Conservation (phyloP, 257 asterid genomes). For the Solanum virginianum region DNA sequence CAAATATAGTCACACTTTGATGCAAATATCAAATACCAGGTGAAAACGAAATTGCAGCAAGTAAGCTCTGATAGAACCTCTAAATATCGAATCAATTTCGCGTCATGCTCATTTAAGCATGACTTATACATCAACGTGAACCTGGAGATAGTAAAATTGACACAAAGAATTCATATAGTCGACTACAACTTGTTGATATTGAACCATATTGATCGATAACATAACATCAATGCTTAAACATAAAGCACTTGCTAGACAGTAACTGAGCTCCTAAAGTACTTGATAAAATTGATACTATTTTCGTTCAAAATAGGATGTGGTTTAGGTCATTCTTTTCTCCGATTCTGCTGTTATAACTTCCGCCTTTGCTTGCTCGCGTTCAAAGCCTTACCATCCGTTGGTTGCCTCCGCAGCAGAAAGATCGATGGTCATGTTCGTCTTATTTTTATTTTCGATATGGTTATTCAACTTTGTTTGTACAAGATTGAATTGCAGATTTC, state of each 20-base stretch:
- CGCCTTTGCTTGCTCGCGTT: neutral
- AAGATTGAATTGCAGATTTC: slow-evolving; percentile 56
- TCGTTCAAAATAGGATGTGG: neutral
- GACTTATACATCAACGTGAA: neutral
- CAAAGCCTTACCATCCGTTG: neutral
- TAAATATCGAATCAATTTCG: neutral
- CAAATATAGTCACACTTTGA: neutral
- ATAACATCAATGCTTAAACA: neutral
- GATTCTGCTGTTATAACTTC: neutral
- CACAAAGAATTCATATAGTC: neutral
- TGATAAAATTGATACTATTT: neutral
- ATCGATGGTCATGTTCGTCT: neutral
- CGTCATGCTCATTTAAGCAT: too few species aligned
- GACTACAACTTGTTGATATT: neutral
- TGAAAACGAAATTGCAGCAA: neutral
- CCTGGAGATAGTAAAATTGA: neutral
- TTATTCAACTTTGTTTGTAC: slow-evolving; percentile 78
- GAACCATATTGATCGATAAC: neutral
- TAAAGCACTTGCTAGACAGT: neutral
- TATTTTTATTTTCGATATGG: neutral
- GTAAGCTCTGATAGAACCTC: too few species aligned
- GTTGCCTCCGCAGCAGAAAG: neutral
- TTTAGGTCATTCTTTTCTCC: neutral
- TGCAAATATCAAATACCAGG: neutral
- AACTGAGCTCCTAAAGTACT: neutral